phyloP scores from a whole-genome alignment of 257 asterid genomes.

The Craterostigma plantagineum region DNA sequence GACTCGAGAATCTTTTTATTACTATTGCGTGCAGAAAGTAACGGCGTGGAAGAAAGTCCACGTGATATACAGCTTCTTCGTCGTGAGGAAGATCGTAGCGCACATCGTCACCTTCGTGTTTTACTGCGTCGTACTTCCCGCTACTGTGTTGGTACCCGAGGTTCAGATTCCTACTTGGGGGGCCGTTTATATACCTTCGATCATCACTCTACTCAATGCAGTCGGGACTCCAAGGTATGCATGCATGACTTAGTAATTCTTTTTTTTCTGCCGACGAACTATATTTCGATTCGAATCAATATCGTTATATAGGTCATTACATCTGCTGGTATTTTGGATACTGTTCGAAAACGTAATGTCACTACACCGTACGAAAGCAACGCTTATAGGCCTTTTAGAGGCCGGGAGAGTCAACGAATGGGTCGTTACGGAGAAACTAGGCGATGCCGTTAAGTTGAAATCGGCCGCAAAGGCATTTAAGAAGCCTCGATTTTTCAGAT shows the following conservation, averaged over 20 bases:
- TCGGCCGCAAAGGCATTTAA: conserved; percentile 32
- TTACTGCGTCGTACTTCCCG: conserved; percentile 67
- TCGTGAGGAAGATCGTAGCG: conserved; percentile 77
- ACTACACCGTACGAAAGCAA: conserved; percentile 81
- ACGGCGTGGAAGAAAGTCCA: conserved; percentile 68
- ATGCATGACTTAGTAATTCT: no score
- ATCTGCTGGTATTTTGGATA: conserved; percentile 77
- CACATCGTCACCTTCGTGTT: conserved; percentile 68
- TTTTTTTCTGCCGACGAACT: no score
- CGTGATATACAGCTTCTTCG: conserved; percentile 88
- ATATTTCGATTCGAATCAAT: background rate
- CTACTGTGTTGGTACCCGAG: conserved; percentile 80
- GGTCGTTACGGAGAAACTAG: conserved; percentile 91
- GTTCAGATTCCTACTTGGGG: conserved; percentile 89
- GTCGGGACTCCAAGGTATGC: conserved; percentile 94
- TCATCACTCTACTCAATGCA: conserved; percentile 66
- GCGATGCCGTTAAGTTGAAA: conserved; percentile 54
- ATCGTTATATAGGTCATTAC: conserved; percentile 68
- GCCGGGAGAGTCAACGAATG: conserved; percentile 85
- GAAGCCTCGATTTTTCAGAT: conserved; percentile 35
- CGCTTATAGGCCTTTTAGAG: conserved; percentile 80
- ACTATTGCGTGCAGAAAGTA: conserved; percentile 48
- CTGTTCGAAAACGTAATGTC: conserved; percentile 93
- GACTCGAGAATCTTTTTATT: no score
- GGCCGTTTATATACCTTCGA: conserved; percentile 62